phyloP scores from a whole-genome alignment of 2,329 filamentous ascomycete genomes.

The Sphaerulina populicola region DNA sequence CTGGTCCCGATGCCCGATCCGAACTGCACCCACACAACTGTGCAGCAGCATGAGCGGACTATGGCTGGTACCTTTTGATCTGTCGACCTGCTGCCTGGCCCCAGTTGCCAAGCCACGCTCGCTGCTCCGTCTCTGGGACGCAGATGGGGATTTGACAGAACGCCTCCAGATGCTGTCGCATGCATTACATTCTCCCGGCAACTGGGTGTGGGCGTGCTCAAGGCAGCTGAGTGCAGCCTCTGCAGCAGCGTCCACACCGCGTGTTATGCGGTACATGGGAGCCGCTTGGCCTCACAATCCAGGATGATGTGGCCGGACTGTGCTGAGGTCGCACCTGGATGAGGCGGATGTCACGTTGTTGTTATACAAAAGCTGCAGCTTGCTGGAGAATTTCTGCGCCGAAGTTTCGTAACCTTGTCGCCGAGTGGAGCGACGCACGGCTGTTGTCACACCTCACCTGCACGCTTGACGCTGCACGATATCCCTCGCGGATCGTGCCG shows the following conservation, averaged over 20 bases:
- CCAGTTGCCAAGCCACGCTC: not conserved
- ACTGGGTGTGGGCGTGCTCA: not conserved
- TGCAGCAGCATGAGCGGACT: not conserved
- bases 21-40: not conserved
- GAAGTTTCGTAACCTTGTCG: conserved; percentile 1
- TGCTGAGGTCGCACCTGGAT: conserved; percentile 1
- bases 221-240: not conserved
- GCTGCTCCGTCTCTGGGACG: not conserved
- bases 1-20: not conserved
- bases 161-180: not conserved
- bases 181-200: conserved; percentile 1
- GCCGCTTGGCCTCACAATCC: not conserved
- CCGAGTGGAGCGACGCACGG: conserved; percentile 3
- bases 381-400: conserved; percentile 5
- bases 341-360: conserved; percentile 2
- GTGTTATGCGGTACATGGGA: conserved; percentile 1
- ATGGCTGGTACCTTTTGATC: not conserved
- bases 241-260: conserved; percentile 3
- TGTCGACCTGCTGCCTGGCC: not conserved
- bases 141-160: conserved; percentile 2
- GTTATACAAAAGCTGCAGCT: conserved; percentile 5
- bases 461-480: conserved; percentile 3
- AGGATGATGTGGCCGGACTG: not conserved
- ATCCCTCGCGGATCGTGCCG: not conserved
- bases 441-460: conserved; percentile 11